These are phyloP conservation scores for Termitomyces eurrhizus DNA, from an alignment of 768 basidiomycete species.

Conservation along the genomic window DNA sequence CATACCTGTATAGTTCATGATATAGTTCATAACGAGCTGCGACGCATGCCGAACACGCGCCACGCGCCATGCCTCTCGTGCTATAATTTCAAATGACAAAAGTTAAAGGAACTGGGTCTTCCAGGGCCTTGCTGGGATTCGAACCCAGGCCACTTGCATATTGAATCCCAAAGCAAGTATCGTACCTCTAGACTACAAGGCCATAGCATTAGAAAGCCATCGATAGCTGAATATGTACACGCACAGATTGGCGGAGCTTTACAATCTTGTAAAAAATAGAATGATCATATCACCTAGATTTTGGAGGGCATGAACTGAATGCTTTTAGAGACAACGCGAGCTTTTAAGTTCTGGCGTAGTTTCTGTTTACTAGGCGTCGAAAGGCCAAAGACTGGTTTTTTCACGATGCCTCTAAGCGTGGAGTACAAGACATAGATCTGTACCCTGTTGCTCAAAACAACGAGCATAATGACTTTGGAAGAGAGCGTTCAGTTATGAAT, in stretches of 20 bases:
- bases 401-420: not conserved
- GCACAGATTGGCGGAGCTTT: too few species aligned
- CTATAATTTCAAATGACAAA: too few species aligned
- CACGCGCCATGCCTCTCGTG: too few species aligned
- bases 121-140: constrained; percentile 43
- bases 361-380: not conserved
- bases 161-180: constrained; percentile 45
- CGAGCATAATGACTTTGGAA: not conserved
- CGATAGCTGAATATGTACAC: too few species aligned
- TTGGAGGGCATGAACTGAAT: not conserved
- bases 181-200: constrained; percentile 39
- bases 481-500: not conserved
- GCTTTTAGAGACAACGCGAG: not conserved
- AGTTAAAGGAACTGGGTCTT: too few species aligned
- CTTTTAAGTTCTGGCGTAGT: not conserved
- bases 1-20: not conserved
- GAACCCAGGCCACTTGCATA: constrained; percentile 49
- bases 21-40: not conserved
- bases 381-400: not conserved
- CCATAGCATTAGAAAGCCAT: constrained; percentile 2
- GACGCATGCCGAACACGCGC: too few species aligned
- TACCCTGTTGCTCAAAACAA: too few species aligned
- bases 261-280: too few species aligned
- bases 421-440: not conserved
- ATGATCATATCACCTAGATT: not conserved